Evolutionary conservation across 2,329 filamentous ascomycete genomes (phyloP).

Genomic region (Aspergillus carbonarius): DNA sequence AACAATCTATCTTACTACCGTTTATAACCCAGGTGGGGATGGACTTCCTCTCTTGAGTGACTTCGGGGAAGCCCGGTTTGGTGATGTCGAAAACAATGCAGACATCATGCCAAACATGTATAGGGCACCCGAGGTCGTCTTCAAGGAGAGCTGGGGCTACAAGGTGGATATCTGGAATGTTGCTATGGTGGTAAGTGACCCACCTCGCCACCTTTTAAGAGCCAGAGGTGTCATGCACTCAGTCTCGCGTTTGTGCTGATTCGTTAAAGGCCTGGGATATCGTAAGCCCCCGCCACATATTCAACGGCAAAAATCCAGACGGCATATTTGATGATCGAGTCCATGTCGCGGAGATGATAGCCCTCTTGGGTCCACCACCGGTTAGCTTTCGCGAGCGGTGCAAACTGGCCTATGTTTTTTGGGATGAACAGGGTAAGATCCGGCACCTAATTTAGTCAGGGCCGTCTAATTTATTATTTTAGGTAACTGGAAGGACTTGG

Average conservation of each 20-base stretch:
- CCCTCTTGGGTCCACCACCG: constrained; percentile 17
- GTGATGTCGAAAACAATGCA: constrained; percentile 19
- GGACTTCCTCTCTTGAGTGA: constrained; percentile 7
- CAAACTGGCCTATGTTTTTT: not conserved
- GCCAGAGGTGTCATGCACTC: not conserved
- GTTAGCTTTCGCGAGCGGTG: constrained; percentile 16
- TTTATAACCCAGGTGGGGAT: not conserved
- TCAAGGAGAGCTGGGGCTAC: not conserved
- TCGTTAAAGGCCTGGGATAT: not conserved
- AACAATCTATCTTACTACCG: not conserved
- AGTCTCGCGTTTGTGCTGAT: not conserved
- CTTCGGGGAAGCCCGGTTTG: constrained; percentile 7
- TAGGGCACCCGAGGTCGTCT: not conserved
- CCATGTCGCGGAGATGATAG: constrained; percentile 25
- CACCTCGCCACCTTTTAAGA: not conserved
- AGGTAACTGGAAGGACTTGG: not conserved
- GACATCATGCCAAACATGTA: constrained; percentile 2
- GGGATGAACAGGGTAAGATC: not conserved
- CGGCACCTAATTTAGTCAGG: no score
- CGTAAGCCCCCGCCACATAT: not conserved
- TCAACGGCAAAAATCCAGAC: constrained; percentile 12
- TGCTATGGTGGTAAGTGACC: not conserved
- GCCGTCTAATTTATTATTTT: not conserved
- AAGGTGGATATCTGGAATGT: not conserved
- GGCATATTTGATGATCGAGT: constrained; percentile 22